Evolutionary conservation across 305 asterid species (phyloP).

Genomic region (Plantago rigida): DNA sequence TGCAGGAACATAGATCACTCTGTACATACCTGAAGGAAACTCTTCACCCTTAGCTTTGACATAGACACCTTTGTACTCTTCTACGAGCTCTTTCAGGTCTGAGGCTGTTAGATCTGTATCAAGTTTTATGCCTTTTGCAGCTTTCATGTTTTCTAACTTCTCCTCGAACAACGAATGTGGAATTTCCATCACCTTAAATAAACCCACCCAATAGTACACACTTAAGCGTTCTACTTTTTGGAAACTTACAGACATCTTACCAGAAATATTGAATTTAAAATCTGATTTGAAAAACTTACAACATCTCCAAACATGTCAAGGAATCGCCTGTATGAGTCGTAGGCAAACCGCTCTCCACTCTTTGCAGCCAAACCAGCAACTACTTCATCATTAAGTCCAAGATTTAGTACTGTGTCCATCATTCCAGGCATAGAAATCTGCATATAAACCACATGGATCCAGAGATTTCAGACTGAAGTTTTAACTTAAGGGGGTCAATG

Average conservation of each 20-base stretch:
- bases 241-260: background rate
- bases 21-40: slow-evolving; percentile 71
- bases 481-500: too few relatives aligned
- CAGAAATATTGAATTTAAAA: too few relatives aligned
- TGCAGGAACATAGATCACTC: too few relatives aligned
- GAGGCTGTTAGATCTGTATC: slow-evolving; percentile 79
- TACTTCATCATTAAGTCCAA: slow-evolving; percentile 85
- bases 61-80: slow-evolving; percentile 77
- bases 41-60: slow-evolving; percentile 64
- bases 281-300: slow-evolving; percentile 35
- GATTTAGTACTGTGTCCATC: slow-evolving; percentile 98
- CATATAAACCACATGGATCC: slow-evolving; percentile 11
- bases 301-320: slow-evolving; percentile 95
- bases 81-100: slow-evolving; percentile 75
- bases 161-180: slow-evolving; percentile 78
- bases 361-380: slow-evolving; percentile 76
- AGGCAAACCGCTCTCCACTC: slow-evolving; percentile 90
- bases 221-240: background rate
- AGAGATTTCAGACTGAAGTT: background rate
- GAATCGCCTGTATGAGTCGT: slow-evolving; percentile 82
- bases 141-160: slow-evolving; percentile 62
- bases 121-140: slow-evolving; percentile 42
- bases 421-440: slow-evolving; percentile 98
- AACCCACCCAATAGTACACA: slow-evolving; percentile 1
- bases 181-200: slow-evolving; percentile 73